Evolutionary conservation across 2,329 filamentous ascomycete species (phyloP).

Genomic region (Sporothrix mexicana): DNA sequence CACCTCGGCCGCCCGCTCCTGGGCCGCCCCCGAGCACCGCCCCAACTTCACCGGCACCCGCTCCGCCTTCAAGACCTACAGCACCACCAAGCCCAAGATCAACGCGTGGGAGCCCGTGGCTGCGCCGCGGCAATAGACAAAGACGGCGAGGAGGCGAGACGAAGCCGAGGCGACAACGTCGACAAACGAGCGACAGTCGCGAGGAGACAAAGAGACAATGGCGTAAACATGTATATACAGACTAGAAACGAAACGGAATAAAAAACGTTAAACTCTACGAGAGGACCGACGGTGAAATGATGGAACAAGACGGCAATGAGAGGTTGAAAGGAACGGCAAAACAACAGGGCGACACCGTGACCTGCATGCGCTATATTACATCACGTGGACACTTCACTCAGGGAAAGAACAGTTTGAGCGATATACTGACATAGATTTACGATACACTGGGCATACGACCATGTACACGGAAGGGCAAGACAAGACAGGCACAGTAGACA

Average conservation of each 20-base stretch:
- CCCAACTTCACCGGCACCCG: slow-evolving; percentile 77
- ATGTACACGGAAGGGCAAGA: background rate
- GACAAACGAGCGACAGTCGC: background rate
- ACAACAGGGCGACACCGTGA: too few species aligned
- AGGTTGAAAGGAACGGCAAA: too few species aligned
- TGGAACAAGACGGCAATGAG: background rate
- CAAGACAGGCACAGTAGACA: background rate
- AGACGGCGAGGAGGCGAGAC: too few species aligned
- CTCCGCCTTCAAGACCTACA: slow-evolving; percentile 90
- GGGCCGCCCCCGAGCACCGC: slow-evolving; percentile 74
- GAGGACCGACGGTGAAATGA: background rate
- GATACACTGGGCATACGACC: background rate
- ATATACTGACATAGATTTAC: too few species aligned
- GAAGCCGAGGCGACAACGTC: background rate
- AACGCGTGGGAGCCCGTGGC: slow-evolving; percentile 46
- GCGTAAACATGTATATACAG: background rate
- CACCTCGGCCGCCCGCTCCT: slow-evolving; percentile 60
- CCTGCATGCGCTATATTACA: too few species aligned
- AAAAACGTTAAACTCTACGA: slow-evolving; percentile 8
- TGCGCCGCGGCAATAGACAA: slow-evolving; percentile 41
- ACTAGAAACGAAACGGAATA: background rate
- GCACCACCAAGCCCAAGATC: slow-evolving; percentile 64
- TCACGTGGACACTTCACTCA: background rate
- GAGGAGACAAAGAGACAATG: background rate
- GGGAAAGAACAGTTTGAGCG: background rate